These are phyloP conservation scores for Solanum sitiens DNA, from an alignment of 257 asterid species.

Conservation along the genomic window DNA sequence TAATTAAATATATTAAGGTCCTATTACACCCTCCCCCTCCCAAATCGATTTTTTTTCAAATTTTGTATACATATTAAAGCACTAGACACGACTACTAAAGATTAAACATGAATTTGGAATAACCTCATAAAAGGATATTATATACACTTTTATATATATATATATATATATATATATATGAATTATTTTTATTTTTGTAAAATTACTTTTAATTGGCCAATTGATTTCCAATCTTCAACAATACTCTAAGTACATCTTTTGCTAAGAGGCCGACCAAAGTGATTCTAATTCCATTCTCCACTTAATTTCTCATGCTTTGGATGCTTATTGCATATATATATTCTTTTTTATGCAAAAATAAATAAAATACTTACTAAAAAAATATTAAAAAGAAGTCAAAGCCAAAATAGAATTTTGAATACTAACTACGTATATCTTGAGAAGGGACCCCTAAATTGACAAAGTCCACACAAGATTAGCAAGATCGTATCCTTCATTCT, in stretches of 20 bases:
- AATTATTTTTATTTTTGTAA: neutral
- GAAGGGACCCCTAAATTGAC: neutral
- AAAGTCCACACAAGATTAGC: neutral
- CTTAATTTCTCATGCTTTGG: slow-evolving; percentile 8
- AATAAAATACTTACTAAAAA: neutral
- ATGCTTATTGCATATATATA: neutral
- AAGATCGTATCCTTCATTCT: neutral
- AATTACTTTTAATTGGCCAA: neutral
- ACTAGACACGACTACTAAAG: neutral
- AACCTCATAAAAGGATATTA: neutral
- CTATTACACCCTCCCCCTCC: no score
- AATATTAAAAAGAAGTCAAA: neutral
- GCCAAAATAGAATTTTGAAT: neutral
- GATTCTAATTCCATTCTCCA: slow-evolving; percentile 33
- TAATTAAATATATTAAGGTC: no score
- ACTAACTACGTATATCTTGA: neutral
- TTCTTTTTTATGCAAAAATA: neutral
- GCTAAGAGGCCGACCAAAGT: slow-evolving; percentile 29
- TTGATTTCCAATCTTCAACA: slow-evolving; percentile 22
- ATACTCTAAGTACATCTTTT: slow-evolving; percentile 17
- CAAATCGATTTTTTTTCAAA: no score
- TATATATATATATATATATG: neutral
- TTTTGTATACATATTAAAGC: neutral
- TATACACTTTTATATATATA: neutral
- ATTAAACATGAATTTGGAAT: neutral